phyloP scores from a whole-genome alignment of 768 basidiomycete species.

The Filobasidium wieringae region DNA sequence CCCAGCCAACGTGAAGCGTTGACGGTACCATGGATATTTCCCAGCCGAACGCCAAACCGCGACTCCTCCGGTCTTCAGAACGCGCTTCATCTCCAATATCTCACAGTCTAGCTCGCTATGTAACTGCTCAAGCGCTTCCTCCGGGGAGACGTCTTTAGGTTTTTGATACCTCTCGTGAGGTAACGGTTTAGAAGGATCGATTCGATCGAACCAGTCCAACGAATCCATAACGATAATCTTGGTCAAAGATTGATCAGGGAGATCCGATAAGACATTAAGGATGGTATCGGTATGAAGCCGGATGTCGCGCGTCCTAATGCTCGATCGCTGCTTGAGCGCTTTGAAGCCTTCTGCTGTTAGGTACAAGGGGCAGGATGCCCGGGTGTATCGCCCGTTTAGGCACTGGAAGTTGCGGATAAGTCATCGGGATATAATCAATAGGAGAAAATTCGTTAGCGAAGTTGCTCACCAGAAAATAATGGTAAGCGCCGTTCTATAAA shows the following conservation, averaged over 20 bases:
- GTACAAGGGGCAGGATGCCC: slow-evolving; percentile 50
- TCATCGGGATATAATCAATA: neutral
- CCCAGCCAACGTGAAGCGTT: slow-evolving; percentile 47
- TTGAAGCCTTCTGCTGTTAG: slow-evolving; percentile 54
- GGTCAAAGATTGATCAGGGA: slow-evolving; percentile 47
- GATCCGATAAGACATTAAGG: slow-evolving; percentile 44
- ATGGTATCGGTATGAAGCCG: slow-evolving; percentile 63
- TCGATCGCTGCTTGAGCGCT: slow-evolving; percentile 41
- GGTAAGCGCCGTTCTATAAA: slow-evolving; percentile 53
- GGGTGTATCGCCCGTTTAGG: slow-evolving; percentile 50
- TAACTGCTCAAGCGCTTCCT: slow-evolving; percentile 31
- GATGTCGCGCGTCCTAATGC: slow-evolving; percentile 43
- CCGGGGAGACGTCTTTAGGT: slow-evolving; percentile 46
- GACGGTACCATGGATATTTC: slow-evolving; percentile 55
- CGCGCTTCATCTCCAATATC: slow-evolving; percentile 48
- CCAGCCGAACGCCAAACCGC: slow-evolving; percentile 59
- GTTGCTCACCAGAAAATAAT: slow-evolving; percentile 45
- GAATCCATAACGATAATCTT: slow-evolving; percentile 63
- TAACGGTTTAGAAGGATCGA: slow-evolving; percentile 25
- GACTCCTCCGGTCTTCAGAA: slow-evolving; percentile 50
- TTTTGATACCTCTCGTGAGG: slow-evolving; percentile 8
- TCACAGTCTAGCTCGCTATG: slow-evolving; percentile 48
- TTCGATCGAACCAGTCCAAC: slow-evolving; percentile 42
- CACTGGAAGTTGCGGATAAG: slow-evolving; percentile 7
- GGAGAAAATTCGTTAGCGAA: neutral